Evolutionary conservation across 2,329 filamentous ascomycete genomes (phyloP).

Genomic region (Fusarium xylarioides): DNA sequence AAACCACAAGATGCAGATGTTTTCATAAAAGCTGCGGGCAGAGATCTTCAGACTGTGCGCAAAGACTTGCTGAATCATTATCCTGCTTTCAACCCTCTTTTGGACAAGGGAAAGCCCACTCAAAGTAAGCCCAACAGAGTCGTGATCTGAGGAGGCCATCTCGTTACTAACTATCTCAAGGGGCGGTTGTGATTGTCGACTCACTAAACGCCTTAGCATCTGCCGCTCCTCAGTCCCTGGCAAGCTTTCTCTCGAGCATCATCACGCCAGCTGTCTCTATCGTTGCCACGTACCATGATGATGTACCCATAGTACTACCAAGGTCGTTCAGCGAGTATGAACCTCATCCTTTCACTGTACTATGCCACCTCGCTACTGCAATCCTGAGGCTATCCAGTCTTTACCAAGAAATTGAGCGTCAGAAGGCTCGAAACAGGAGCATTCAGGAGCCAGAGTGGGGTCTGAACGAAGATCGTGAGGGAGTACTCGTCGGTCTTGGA

Average conservation of each 20-base stretch:
- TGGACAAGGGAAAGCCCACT: constrained; percentile 47
- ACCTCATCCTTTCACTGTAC: constrained; percentile 74
- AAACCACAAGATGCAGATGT: constrained; percentile 71
- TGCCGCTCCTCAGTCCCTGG: constrained; percentile 64
- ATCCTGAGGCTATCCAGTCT: constrained; percentile 79
- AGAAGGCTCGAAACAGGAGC: constrained; percentile 79
- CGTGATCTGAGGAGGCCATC: background rate
- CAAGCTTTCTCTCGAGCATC: constrained; percentile 74
- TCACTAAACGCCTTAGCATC: constrained; percentile 74
- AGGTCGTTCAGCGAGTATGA: constrained; percentile 62
- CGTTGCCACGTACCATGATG: constrained; percentile 82
- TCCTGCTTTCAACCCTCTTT: constrained; percentile 49
- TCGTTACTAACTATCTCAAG: constrained; percentile 52
- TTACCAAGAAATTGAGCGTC: constrained; percentile 76
- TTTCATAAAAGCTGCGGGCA: constrained; percentile 72
- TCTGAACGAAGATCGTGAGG: constrained; percentile 79
- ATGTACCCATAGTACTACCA: constrained; percentile 70
- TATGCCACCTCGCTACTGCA: constrained; percentile 89
- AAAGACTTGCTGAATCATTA: constrained; percentile 68
- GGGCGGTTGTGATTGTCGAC: constrained; percentile 81
- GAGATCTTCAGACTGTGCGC: constrained; percentile 63
- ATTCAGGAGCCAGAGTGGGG: constrained; percentile 81
- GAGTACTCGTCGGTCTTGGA: constrained; percentile 75
- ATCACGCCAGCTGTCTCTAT: constrained; percentile 75
- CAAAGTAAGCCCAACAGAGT: constrained; percentile 52